Conservation (phyloP, 2,329 filamentous ascomycete genomes). For the Aspergillus brunneoviolaceus region DNA sequence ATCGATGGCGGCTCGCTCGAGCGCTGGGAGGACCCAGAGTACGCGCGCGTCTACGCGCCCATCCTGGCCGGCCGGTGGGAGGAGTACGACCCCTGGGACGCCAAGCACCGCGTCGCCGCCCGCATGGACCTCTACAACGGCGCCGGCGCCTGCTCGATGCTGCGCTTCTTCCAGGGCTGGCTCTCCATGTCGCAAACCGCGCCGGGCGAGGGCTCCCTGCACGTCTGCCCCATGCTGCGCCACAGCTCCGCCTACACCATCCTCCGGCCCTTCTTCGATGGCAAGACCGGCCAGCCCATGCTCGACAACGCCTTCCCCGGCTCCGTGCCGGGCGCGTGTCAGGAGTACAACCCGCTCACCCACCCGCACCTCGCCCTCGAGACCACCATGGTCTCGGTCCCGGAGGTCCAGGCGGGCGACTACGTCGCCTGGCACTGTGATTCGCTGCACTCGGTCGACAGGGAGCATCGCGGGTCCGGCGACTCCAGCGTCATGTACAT, state of each 20-base stretch:
- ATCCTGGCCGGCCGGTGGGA: conserved; percentile 79
- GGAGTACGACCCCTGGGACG: conserved; percentile 78
- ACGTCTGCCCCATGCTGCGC: conserved; percentile 75
- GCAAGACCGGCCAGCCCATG: conserved; percentile 45
- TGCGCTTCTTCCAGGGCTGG: conserved; percentile 91
- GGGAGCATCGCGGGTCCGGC: conserved; percentile 64
- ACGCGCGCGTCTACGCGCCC: conserved; percentile 69
- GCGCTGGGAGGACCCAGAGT: conserved; percentile 70
- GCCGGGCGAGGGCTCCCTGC: conserved; percentile 74
- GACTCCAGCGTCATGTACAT: conserved; percentile 91
- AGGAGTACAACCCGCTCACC: conserved; percentile 63
- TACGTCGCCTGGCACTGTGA: conserved; percentile 81
- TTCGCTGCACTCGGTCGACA: conserved; percentile 78
- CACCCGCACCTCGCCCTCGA: conserved; percentile 71
- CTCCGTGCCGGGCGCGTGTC: conserved; percentile 65
- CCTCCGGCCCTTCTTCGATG: conserved; percentile 78
- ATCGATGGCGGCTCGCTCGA: conserved; percentile 73
- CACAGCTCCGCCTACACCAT: conserved; percentile 77
- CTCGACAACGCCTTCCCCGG: conserved; percentile 61
- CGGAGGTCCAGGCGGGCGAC: conserved; percentile 68
- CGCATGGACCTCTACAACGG: conserved; percentile 76
- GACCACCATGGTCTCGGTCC: conserved; percentile 70
- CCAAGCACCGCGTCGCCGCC: conserved; percentile 64
- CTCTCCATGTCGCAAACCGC: conserved; percentile 69
- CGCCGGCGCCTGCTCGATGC: conserved; percentile 77